Percentiles rank a stretch among this genome's conserved stretches.
Evolutionary conservation across 1,284 basidiomycete species (phyloP).

Genomic region (Afroboletus lepidellus): DNA sequence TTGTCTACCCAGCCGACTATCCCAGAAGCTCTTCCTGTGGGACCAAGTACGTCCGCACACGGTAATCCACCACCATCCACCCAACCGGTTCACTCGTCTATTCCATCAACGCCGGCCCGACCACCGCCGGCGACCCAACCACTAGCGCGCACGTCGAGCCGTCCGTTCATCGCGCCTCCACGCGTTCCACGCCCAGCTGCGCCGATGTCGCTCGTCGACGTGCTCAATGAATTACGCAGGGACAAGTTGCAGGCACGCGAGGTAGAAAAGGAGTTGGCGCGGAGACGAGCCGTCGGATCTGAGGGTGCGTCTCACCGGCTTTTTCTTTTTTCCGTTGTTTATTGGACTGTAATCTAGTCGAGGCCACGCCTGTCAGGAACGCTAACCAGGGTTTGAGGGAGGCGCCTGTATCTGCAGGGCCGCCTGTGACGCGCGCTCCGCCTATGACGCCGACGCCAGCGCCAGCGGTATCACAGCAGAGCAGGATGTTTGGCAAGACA

Average conservation of each 20-base stretch:
- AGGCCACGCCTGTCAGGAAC: background rate
- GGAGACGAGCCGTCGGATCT: background rate
- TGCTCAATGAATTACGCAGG: conserved; percentile 22
- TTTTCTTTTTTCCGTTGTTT: conserved; percentile 1
- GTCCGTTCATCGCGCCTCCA: conserved; percentile 24
- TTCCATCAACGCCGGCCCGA: background rate
- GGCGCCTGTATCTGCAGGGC: too few species aligned
- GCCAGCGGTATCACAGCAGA: background rate
- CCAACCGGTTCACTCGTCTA: conserved; percentile 2
- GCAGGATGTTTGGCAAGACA: background rate
- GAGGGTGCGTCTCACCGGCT: background rate
- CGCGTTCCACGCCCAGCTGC: conserved; percentile 18
- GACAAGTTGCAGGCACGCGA: background rate
- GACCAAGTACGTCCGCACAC: background rate
- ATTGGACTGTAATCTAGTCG: conserved; percentile 6
- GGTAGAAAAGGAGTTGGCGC: background rate
- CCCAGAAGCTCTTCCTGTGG: background rate
- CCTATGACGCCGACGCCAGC: background rate
- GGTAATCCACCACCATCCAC: background rate
- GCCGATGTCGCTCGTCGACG: conserved; percentile 22
- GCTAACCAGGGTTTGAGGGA: background rate
- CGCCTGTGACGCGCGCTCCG: background rate
- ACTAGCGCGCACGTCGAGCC: conserved; percentile 1
- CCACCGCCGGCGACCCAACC: conserved; percentile 8
- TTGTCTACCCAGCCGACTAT: conserved; percentile 2